Conservation (phyloP, 164 flowering plant species). For the Annona squamosa region DNA sequence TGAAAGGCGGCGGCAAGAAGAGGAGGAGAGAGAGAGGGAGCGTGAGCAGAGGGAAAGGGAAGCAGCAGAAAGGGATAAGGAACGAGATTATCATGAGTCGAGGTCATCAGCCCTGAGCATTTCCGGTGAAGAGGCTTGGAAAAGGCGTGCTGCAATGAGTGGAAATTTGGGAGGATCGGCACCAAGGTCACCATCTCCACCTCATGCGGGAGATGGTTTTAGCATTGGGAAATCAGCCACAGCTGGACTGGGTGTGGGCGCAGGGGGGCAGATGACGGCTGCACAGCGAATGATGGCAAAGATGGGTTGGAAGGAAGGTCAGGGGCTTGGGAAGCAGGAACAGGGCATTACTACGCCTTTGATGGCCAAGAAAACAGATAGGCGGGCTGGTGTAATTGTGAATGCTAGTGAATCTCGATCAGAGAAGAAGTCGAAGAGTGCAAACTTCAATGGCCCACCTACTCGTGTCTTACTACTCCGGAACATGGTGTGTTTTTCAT, state of each 20-base stretch:
- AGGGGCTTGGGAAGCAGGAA: conserved; percentile 98
- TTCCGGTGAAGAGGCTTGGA: conserved; percentile 99
- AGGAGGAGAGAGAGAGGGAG: conserved; percentile 57
- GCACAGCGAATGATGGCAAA: conserved; percentile 99
- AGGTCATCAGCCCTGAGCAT: conserved; percentile 37
- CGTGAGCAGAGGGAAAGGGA: conserved; percentile 37
- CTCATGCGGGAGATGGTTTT: conserved; percentile 58
- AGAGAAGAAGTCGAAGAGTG: conserved; percentile 87
- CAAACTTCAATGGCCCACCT: conserved; percentile 68
- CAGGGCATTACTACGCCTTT: conserved; percentile 97
- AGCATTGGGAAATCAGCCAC: conserved; percentile 81
- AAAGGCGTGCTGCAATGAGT: conserved; percentile 80
- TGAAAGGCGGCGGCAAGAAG: conserved; percentile 45
- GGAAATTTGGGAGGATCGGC: conserved; percentile 29
- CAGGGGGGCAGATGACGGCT: conserved; percentile 98
- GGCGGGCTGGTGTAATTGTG: conserved; percentile 95
- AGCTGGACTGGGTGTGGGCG: conserved; percentile 86
- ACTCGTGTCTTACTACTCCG: conserved; percentile 87
- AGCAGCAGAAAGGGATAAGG: conserved; percentile 30
- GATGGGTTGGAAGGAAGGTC: conserved; percentile 99
- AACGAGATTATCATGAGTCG: conserved; percentile 36
- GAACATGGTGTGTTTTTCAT: conserved; percentile 58
- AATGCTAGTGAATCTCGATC: conserved; percentile 78
- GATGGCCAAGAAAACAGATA: conserved; percentile 96
- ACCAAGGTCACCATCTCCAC: conserved; percentile 68